Base-by-base conservation (phyloP, 2,329 filamentous ascomycete species). In the Fusarium sp. region DNA sequence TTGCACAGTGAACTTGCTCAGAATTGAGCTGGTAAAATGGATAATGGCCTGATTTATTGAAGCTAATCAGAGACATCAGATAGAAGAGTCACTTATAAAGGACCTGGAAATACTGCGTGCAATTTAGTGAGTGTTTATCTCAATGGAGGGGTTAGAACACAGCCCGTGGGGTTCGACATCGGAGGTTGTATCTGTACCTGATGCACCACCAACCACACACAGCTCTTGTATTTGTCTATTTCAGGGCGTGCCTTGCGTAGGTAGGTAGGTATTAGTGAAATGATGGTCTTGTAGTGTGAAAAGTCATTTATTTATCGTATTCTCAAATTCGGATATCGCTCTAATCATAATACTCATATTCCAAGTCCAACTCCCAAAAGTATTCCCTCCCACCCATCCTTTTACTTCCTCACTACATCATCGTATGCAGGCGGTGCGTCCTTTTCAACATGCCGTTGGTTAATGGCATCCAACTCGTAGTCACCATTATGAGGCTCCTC, bases 381-480 rank as follows among this genome's bases (percentile, higher is more conserved):
- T 26, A 26, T 35, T 7, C 15, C 14, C 33, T 28, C 28, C 28
- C 18, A n/a, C 18, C 45, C 26, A 24, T 31, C 6, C 44, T 41
- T 22, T 61, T 35, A 61, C 56, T 70, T 76, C 63, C 59, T 71
- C 50, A 64, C 63, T 47, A 62, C 61, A 20, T 76, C 65, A 11
- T 78, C 73, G 28, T 78, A 78, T 12, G 73, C 57, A 22, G 75
- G 75, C 18, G 75, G 76, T 41, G 51, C 65, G 39, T 73, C 73
- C n/a, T 42, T 45, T 28, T 55, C 45, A 31, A 26, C n/a, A 15
- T 66, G 28, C 24, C 30, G 62, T 14, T 68, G 50, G 42, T 68
- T 61, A 3, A 61, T 30, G 6, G 41, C 41, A 47, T 44, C 47
- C 45, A 58, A 24, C 38, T 69, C 72, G 31, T 67, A 70, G n/a